Percentiles rank a stretch among this genome's conserved stretches.
Evolutionary conservation across 768 basidiomycete species (phyloP).

Genomic region (Strobilomyces echinocephalus): DNA sequence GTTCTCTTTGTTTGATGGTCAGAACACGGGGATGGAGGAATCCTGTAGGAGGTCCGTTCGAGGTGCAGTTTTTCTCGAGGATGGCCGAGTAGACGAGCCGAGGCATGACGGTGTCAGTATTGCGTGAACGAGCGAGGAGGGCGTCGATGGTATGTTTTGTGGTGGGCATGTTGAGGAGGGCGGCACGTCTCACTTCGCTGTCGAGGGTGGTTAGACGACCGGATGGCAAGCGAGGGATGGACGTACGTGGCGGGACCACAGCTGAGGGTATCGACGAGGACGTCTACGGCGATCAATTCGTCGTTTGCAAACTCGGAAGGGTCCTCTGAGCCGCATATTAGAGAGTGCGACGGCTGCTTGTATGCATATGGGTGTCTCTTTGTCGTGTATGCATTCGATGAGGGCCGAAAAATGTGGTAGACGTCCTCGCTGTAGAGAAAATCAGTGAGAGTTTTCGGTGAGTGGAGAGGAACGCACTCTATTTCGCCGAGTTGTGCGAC

Average conservation of each 20-base stretch:
- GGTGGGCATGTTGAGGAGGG: slow-evolving; percentile 66
- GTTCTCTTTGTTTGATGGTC: slow-evolving; percentile 67
- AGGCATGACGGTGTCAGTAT: slow-evolving; percentile 70
- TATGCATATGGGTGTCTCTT: slow-evolving; percentile 68
- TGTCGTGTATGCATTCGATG: slow-evolving; percentile 72
- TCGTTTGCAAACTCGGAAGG: slow-evolving; percentile 47
- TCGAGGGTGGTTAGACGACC: neutral
- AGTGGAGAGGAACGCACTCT: slow-evolving; percentile 50
- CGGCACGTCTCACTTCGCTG: slow-evolving; percentile 85
- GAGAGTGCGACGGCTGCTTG: slow-evolving; percentile 79
- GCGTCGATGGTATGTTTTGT: slow-evolving; percentile 50
- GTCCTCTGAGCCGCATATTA: slow-evolving; percentile 72
- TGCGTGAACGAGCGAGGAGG: slow-evolving; percentile 73
- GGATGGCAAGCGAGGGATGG: neutral
- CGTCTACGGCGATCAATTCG: slow-evolving; percentile 44
- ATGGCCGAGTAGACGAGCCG: slow-evolving; percentile 62
- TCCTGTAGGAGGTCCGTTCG: slow-evolving; percentile 39
- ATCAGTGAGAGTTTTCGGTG: neutral
- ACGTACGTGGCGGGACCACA: slow-evolving; percentile 76
- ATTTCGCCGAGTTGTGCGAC: slow-evolving; percentile 77
- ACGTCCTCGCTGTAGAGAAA: slow-evolving; percentile 60
- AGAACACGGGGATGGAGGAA: slow-evolving; percentile 62
- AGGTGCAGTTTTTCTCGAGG: slow-evolving; percentile 41
- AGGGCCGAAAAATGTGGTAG: slow-evolving; percentile 64
- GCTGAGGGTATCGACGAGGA: slow-evolving; percentile 60